These are phyloP conservation scores for Triticum urartu DNA, from an alignment of 176 grass and related monocot species.

Conservation along the genomic window DNA sequence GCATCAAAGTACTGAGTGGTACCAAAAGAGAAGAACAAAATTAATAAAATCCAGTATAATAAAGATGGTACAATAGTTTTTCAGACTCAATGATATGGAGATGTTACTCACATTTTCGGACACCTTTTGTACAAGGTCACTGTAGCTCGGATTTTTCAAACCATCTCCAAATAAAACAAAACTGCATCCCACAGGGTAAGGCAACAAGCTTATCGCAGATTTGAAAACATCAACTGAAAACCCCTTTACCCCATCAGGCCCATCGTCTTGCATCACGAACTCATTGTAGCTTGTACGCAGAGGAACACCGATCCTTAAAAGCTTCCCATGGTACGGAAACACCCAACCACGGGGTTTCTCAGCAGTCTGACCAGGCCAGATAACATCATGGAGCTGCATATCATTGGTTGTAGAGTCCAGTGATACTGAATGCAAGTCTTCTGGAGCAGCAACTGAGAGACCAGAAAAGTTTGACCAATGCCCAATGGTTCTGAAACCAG, in stretches of 20 bases:
- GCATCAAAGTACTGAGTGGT: slow-evolving; percentile 65
- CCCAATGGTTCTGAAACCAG: slow-evolving; percentile 69
- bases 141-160: slow-evolving; percentile 73
- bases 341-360: slow-evolving; percentile 72
- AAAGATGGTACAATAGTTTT: neutral
- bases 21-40: slow-evolving; percentile 15
- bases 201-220: slow-evolving; percentile 69
- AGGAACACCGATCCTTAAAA: slow-evolving; percentile 81
- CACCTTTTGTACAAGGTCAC: slow-evolving; percentile 65
- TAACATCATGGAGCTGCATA: slow-evolving; percentile 53
- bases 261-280: slow-evolving; percentile 54
- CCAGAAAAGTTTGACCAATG: slow-evolving; percentile 81
- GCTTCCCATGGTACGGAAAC: slow-evolving; percentile 71
- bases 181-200: slow-evolving; percentile 56
- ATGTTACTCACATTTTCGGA: slow-evolving; percentile 65
- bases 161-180: slow-evolving; percentile 87
- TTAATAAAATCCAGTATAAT: slow-evolving; percentile 16
- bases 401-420: slow-evolving; percentile 30
- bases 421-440: slow-evolving; percentile 38
- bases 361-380: slow-evolving; percentile 84
- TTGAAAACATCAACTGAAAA: slow-evolving; percentile 89
- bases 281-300: slow-evolving; percentile 65
- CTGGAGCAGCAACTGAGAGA: slow-evolving; percentile 59
- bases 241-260: slow-evolving; percentile 68
- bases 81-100: slow-evolving; percentile 12